Percentiles rank a stretch among this genome's conserved stretches.
Conservation (phyloP, 2,329 filamentous ascomycete genomes). For the Pseudogymnoascus sp. region DNA sequence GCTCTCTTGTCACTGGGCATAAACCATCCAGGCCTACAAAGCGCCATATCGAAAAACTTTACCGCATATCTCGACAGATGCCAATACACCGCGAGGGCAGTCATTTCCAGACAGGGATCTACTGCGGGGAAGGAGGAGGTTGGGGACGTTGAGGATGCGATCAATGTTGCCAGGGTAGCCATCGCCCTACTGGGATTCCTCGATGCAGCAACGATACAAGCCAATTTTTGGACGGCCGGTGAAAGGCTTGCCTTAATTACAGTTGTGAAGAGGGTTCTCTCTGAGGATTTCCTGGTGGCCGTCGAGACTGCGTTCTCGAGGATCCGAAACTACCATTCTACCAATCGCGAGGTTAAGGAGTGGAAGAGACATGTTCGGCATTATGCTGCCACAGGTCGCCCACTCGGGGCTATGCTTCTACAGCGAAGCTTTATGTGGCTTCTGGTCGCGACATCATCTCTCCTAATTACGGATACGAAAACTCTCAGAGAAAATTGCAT, state of each 20-base stretch:
- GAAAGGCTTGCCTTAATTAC: conserved; percentile 68
- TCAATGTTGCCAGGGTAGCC: conserved; percentile 64
- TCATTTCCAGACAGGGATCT: conserved; percentile 44
- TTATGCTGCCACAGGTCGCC: conserved; percentile 70
- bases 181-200: conserved; percentile 87
- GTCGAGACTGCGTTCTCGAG: conserved; percentile 87
- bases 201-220: conserved; percentile 68
- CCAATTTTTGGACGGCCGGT: conserved; percentile 69
- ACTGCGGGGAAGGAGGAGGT: conserved; percentile 45
- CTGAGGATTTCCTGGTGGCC: conserved; percentile 74
- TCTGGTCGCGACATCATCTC: conserved; percentile 67
- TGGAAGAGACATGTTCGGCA: conserved; percentile 83
- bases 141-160: conserved; percentile 50
- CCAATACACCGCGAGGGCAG: conserved; percentile 48
- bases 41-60: conserved; percentile 57
- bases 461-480: conserved; percentile 58
- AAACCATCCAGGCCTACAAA: conserved; percentile 60
- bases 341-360: conserved; percentile 60
- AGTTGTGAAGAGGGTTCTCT: conserved; percentile 63
- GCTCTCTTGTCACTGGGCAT: conserved; percentile 75
- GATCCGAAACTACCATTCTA: conserved; percentile 67
- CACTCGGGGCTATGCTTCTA: conserved; percentile 83
- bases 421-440: conserved; percentile 84
- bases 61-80: conserved; percentile 67
- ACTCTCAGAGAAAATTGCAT: conserved; percentile 54